Conservation (phyloP, 768 basidiomycete genomes). For the Hirschioporus abietinus region DNA sequence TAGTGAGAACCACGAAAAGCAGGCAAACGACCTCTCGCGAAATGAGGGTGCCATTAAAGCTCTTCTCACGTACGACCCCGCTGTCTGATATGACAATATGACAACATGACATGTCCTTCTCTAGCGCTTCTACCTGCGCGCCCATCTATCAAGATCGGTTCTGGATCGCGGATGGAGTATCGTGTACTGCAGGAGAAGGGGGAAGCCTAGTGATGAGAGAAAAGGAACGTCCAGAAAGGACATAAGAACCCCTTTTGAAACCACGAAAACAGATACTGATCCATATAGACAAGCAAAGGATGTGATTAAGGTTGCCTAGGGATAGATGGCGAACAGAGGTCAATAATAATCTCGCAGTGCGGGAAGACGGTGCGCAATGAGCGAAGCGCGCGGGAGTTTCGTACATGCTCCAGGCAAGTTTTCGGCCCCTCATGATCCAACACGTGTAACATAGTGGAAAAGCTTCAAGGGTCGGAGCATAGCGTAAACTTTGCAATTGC, state of each 20-base stretch:
- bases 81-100: background rate
- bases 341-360: background rate
- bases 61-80: background rate
- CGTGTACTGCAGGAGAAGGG: background rate
- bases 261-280: background rate
- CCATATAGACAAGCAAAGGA: background rate
- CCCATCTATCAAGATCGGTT: background rate
- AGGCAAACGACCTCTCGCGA: background rate
- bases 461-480: background rate
- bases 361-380: background rate
- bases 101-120: background rate
- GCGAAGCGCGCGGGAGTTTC: background rate
- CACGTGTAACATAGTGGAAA: background rate
- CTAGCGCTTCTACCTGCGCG: background rate
- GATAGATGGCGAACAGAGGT: background rate
- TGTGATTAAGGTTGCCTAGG: background rate
- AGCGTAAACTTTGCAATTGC: background rate
- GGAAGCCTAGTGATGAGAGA: background rate
- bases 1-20: background rate
- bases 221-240: background rate
- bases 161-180: background rate
- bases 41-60: background rate
- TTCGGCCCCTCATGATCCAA: background rate
- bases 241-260: background rate
- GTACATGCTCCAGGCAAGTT: background rate